Evolutionary conservation across 768 basidiomycete genomes (phyloP), one percentile per base, ranked within the genome.

Genomic region (Mrakia blollopis): DNA sequence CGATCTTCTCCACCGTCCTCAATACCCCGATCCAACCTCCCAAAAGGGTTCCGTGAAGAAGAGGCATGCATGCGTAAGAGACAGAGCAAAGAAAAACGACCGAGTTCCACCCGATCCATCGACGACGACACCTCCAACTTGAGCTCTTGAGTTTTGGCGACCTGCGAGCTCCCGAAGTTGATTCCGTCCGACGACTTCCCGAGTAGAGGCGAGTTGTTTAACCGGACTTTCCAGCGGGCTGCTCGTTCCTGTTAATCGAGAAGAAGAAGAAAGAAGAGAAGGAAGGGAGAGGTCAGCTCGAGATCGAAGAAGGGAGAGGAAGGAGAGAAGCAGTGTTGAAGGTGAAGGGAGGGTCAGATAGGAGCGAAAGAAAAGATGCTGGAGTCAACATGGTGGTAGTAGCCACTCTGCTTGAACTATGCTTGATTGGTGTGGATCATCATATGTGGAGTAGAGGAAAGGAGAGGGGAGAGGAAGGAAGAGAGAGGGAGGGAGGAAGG

Each of bases 351-450:
- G 79, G 80, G 79, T 85, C 94, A 95, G 93, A 95, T 95, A 95
- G 93, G 93, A 95, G 94, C 93, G 94, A 95, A 95, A 95, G 94
- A 97, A 32, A 86, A 88, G 91, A 92, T 92, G 90, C 87, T 88
- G 85, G 85, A 90, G 85, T 94, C 91, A 89, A 92, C 92, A 94
- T 84, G 82, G 65, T 39, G 73, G 81, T 81, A 81, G 80, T 84
- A 85, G 83, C 78, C 85, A 85, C 92, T 96, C 93, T 90, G 93
- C 89, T 92, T 95, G 93, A 94, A 95, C 94, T 94, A 94, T 94
- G 93, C 84, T 91, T 83, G 80, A 80, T 78, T 72, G 68, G 62
- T 60, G n/a, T 54, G 77, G 79, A 80, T 83, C 82, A 83, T 83
- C 79, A 79, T 89, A 83, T 80, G 69, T 67, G 57, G 73, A 73